Percentiles rank a stretch among this genome's conserved stretches.
Conservation (phyloP, 139 green algal genomes). For the Picochlorum sp. region DNA sequence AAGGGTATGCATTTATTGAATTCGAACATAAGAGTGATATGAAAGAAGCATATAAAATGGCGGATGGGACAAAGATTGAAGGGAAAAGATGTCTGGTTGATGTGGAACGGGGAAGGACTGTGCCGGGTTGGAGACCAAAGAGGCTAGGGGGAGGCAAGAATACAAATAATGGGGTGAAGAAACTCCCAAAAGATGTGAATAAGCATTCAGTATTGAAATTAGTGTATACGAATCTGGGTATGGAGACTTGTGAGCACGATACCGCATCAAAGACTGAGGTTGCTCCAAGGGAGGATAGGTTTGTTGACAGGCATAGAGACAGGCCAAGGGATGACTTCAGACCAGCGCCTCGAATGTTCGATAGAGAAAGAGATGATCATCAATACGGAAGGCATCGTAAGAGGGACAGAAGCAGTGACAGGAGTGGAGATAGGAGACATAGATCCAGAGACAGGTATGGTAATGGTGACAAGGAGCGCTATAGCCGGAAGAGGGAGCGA, state of each 20-base stretch:
- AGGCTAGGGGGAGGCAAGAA: conserved; percentile 66
- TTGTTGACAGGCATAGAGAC: neutral
- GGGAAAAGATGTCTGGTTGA: conserved; percentile 65
- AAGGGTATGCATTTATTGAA: conserved; percentile 84
- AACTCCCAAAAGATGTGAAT: conserved; percentile 40
- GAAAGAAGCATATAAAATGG: conserved; percentile 83
- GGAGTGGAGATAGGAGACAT: neutral
- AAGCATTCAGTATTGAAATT: conserved; percentile 12
- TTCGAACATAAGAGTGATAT: conserved; percentile 87
- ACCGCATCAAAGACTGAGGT: neutral
- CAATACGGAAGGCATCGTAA: neutral
- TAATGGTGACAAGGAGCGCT: neutral
- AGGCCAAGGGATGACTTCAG: too few relatives aligned
- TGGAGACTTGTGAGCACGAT: neutral
- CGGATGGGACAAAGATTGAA: conserved; percentile 72
- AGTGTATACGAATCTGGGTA: neutral
- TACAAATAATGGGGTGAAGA: conserved; percentile 35
- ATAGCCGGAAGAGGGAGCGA: neutral
- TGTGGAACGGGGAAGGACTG: conserved; percentile 76
- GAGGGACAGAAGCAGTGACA: neutral
- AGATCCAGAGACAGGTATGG: neutral
- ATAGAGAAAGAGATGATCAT: neutral
- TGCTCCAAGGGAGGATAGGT: neutral
- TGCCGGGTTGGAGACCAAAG: conserved; percentile 68
- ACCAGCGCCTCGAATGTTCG: too few relatives aligned